Evolutionary conservation across 2,329 filamentous ascomycete genomes (phyloP).

Genomic region (Teratosphaeria gauchensis): DNA sequence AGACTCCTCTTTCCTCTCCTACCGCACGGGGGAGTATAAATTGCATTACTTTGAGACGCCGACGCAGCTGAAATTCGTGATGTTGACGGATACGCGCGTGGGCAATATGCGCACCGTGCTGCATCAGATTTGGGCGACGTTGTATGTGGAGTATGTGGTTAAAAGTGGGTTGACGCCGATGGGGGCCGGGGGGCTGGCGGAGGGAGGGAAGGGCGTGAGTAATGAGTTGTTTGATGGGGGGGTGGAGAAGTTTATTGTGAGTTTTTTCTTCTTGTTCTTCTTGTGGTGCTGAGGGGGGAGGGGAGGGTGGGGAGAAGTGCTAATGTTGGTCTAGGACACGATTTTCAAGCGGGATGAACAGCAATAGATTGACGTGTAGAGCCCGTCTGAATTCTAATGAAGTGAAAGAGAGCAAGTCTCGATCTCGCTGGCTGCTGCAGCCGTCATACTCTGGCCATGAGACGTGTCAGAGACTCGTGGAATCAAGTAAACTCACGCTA

Average conservation of each 20-base stretch:
- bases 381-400: not conserved
- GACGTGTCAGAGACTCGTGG: not conserved
- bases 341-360: not conserved
- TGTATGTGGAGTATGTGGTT: slow-evolving; percentile 86
- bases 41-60: slow-evolving; percentile 98
- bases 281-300: too few species aligned
- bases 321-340: not conserved
- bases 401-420: not conserved
- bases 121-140: slow-evolving; percentile 96
- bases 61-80: slow-evolving; percentile 78
- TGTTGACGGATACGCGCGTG: slow-evolving; percentile 84
- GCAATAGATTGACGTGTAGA: not conserved
- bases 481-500: not conserved
- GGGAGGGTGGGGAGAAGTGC: too few species aligned
- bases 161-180: slow-evolving; percentile 54
- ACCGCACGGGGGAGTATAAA: slow-evolving; percentile 90
- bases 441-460: too few species aligned
- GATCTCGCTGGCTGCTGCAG: not conserved
- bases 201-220: slow-evolving; percentile 39
- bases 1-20: slow-evolving; percentile 90
- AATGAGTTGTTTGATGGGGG: slow-evolving; percentile 57
- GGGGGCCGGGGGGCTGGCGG: slow-evolving; percentile 47
- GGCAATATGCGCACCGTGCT: slow-evolving; percentile 87
- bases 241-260: slow-evolving; percentile 65
- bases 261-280: too few species aligned